phyloP scores from a whole-genome alignment of 495 filamentous ascomycete species.

The Trichoderma parareesei region DNA sequence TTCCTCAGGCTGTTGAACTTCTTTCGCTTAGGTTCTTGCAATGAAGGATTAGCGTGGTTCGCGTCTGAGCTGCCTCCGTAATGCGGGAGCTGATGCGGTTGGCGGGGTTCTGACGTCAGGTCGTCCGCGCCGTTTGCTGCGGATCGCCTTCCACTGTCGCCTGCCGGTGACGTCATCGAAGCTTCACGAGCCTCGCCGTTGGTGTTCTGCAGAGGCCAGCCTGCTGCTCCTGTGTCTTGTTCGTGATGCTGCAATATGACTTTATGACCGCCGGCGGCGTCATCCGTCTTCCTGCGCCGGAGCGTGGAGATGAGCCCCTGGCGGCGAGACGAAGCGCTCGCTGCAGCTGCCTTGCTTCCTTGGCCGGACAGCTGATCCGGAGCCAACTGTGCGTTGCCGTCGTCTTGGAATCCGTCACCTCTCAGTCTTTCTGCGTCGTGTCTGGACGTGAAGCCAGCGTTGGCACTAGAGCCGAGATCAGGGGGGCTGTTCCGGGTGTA shows the following conservation, averaged over 20 bases:
- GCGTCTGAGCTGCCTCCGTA: neutral
- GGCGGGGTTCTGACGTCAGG: slow-evolving; percentile 1
- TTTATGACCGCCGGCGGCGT: neutral
- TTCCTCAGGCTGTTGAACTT: slow-evolving; percentile 1
- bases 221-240: neutral
- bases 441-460: neutral
- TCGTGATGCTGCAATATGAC: neutral
- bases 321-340: neutral
- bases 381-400: neutral
- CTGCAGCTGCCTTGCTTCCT: neutral
- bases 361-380: neutral
- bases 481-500: neutral
- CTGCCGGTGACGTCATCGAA: neutral
- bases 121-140: neutral
- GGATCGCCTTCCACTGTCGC: neutral
- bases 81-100: neutral
- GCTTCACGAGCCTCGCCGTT: neutral
- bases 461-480: neutral
- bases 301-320: neutral
- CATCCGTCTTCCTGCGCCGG: neutral
- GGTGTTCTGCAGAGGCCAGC: neutral
- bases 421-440: neutral
- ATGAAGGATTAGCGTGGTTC: neutral
- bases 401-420: neutral
- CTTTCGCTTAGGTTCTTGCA: neutral